phyloP scores from a whole-genome alignment of 805 yeast species.

The Metschnikowia kofuensis region DNA sequence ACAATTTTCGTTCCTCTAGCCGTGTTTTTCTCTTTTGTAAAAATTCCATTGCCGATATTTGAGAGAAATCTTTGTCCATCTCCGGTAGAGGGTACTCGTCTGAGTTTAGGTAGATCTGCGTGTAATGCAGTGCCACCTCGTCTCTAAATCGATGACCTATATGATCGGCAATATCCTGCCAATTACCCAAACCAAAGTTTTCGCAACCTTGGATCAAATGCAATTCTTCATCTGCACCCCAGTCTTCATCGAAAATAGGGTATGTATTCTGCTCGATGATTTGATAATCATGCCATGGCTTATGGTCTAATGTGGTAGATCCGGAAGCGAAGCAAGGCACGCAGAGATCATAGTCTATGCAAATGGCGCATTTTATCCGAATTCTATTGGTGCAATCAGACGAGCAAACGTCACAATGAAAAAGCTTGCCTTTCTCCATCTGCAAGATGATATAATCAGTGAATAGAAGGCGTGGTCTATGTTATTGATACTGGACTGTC shows the following conservation, averaged over 20 bases:
- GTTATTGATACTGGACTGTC: background rate
- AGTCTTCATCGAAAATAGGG: slow-evolving; percentile 83
- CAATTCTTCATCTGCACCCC: slow-evolving; percentile 99
- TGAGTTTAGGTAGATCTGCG: slow-evolving; percentile 64
- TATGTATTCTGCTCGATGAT: slow-evolving; percentile 93
- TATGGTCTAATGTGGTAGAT: slow-evolving; percentile 72
- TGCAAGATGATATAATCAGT: background rate
- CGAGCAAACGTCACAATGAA: slow-evolving; percentile 95
- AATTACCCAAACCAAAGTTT: slow-evolving; percentile 87
- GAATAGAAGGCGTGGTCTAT: too few relatives aligned
- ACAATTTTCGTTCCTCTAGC: slow-evolving; percentile 66
- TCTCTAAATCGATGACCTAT: slow-evolving; percentile 90
- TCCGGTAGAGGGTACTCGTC: slow-evolving; percentile 85
- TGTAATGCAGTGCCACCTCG: slow-evolving; percentile 85
- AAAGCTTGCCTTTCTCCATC: slow-evolving; percentile 45
- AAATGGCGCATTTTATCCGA: slow-evolving; percentile 86
- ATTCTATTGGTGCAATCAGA: slow-evolving; percentile 92
- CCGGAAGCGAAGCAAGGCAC: slow-evolving; percentile 96
- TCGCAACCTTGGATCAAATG: slow-evolving; percentile 88
- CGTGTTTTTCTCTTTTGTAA: slow-evolving; percentile 63
- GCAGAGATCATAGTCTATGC: slow-evolving; percentile 94
- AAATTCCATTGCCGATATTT: slow-evolving; percentile 66
- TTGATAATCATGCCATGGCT: slow-evolving; percentile 91
- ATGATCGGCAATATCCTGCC: slow-evolving; percentile 98
- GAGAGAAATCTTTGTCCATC: slow-evolving; percentile 62